phyloP scores from a whole-genome alignment of 805 yeast species.

The Pichia gijzeniarum region DNA sequence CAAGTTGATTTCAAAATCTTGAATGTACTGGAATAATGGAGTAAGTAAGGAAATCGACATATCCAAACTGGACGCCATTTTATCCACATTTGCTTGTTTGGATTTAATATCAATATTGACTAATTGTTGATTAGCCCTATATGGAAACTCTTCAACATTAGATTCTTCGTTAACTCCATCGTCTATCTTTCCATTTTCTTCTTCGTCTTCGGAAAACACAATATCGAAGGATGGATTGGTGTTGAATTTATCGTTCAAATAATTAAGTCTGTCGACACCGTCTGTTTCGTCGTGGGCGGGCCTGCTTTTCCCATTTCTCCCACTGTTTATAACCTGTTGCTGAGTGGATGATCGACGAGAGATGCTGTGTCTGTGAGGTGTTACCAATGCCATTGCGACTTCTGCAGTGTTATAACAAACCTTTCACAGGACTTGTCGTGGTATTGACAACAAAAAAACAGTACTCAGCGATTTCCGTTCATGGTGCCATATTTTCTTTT shows the following conservation, averaged over 20 bases:
- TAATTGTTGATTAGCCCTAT: constrained; percentile 8
- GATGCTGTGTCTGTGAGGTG: constrained; percentile 6
- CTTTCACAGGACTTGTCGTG: too few species aligned
- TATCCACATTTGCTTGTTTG: constrained; percentile 6
- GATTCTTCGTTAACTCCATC: not conserved
- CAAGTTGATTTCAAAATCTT: constrained; percentile 52
- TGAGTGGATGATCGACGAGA: constrained; percentile 5
- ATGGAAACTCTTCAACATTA: not conserved
- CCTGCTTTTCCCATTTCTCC: too few species aligned
- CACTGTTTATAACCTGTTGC: not conserved
- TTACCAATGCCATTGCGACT: not conserved
- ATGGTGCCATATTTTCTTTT: too few species aligned
- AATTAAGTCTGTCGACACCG: constrained; percentile 5
- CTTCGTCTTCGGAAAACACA: constrained; percentile 6
- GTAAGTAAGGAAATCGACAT: constrained; percentile 26
- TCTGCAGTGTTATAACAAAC: too few species aligned
- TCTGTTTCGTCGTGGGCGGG: not conserved
- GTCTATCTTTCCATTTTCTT: not conserved
- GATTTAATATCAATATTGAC: constrained; percentile 13
- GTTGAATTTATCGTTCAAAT: constrained; percentile 8
- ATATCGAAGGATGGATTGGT: constrained; percentile 7
- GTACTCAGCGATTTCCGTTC: too few species aligned
- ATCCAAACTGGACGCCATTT: constrained; percentile 12
- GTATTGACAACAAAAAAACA: too few species aligned
- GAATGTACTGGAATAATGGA: constrained; percentile 50